Evolutionary conservation across 257 asterid genomes (phyloP), one percentile per base, ranked within the genome.

Genomic region (Lycium ferocissimum): DNA sequence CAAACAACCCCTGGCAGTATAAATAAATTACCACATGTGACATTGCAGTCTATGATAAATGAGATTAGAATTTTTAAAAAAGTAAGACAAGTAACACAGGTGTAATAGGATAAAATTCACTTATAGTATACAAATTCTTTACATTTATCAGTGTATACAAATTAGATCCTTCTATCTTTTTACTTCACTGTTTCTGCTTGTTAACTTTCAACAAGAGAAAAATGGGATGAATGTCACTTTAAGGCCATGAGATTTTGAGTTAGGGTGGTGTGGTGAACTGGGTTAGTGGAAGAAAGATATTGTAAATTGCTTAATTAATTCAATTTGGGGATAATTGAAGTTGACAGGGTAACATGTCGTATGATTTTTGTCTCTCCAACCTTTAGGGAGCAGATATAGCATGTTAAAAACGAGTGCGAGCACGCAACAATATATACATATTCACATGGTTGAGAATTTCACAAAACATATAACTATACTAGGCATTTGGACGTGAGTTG

Each of bases 141-240:
- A 26, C 33, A 26, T 26, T 26, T 26, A 26, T 37, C 9, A 69
- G 76, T 14, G 9, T 57, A 51, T 51, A 51, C 56, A 51, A 51
- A 2, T 51, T 51, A 51, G 12, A 58, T 47, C 37, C 5, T 11
- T 73, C 38, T 73, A 73, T 33, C n/a, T 18, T 73, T 18, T 73
- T 73, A 73, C 80, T 72, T 72, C 15, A 72, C n/a, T 72, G 57
- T 45, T 22, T 72, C 80, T 72, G 17, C 37, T 72, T 72, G 4
- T 18, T 5, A 43, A n/a, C 80, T 73, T 73, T 73, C 59, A 11
- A 73, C 80, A n/a, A n/a, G 35, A n/a, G 80, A 45, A 9, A 72
- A 72, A 18, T 43, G 37, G 38, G 38, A 45, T 67, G 11, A 35
- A 67, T 67, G 45, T 26, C 37, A 66, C 73, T 57, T 57, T 18